phyloP scores from a whole-genome alignment of 2,329 filamentous ascomycete species.

The Simplicillium sp. region DNA sequence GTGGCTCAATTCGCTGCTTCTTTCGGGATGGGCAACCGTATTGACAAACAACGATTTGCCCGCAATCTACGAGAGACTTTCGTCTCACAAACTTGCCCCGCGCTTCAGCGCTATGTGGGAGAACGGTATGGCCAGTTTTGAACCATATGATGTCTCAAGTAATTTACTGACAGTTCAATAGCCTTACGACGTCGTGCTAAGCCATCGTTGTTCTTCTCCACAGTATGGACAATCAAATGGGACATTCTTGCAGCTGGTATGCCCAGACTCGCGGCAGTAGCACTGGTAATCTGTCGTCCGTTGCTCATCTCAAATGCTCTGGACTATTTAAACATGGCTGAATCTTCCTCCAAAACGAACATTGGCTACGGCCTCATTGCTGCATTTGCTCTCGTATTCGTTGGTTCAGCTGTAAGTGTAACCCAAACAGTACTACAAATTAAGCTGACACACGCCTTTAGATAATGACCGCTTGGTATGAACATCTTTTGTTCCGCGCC shows the following conservation, averaged over 20 bases:
- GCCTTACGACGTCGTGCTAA: constrained; percentile 10
- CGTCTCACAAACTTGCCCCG: constrained; percentile 15
- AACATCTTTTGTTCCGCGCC: constrained; percentile 19
- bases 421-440: background rate
- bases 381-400: constrained; percentile 20
- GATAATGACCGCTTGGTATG: constrained; percentile 21
- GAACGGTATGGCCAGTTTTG: constrained; percentile 8
- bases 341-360: constrained; percentile 13
- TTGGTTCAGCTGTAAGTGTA: constrained; percentile 18
- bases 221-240: constrained; percentile 15
- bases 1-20: constrained; percentile 33
- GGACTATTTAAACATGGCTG: constrained; percentile 4
- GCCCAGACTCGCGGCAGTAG: constrained; percentile 17
- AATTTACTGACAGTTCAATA: constrained; percentile 5
- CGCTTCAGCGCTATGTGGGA: constrained; percentile 15
- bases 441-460: constrained; percentile 4
- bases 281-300: constrained; percentile 19
- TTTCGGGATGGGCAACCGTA: constrained; percentile 31
- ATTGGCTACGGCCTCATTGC: constrained; percentile 21
- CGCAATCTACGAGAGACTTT: constrained; percentile 18
- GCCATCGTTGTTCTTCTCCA: constrained; percentile 16
- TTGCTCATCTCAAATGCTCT: constrained; percentile 18
- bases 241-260: constrained; percentile 20
- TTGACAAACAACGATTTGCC: constrained; percentile 18
- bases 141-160: background rate